A percentile compares a stretch with the other conserved stretches of the same genome.
phyloP scores from a whole-genome alignment of 169 alveolate genomes.

The Plasmodium gonderi region DNA sequence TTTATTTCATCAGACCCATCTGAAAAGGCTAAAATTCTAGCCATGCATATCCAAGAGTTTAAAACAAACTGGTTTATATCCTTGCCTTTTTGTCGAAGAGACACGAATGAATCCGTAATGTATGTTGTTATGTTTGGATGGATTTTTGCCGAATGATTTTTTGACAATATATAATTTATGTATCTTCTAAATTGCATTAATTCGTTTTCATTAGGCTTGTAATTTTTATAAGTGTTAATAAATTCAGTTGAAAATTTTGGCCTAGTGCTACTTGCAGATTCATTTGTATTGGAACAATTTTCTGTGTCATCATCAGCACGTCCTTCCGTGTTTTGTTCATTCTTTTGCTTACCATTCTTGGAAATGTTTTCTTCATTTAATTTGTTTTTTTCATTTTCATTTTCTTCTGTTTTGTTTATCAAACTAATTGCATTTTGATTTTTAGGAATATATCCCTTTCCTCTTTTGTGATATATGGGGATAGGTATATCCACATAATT shows the following conservation, averaged over 20 bases:
- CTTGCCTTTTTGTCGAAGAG: conserved; percentile 49
- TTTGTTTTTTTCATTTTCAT: not conserved
- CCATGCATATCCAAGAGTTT: conserved; percentile 71
- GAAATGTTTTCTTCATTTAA: not conserved
- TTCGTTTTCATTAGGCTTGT: conserved; percentile 50
- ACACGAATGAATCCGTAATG: conserved; percentile 60
- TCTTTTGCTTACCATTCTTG: not conserved
- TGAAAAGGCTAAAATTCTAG: conserved; percentile 72
- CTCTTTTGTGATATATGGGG: conserved; percentile 18
- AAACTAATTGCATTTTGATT: not conserved
- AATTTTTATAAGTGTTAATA: conserved; percentile 25
- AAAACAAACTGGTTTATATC: conserved; percentile 62
- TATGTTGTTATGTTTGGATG: conserved; percentile 26
- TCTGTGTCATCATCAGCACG: not conserved
- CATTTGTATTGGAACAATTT: not conserved
- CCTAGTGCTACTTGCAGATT: not conserved
- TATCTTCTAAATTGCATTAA: conserved; percentile 75
- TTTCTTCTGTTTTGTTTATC: not conserved
- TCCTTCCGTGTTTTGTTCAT: not conserved
- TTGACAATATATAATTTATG: conserved; percentile 67
- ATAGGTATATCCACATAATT: conserved; percentile 53
- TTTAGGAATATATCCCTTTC: not conserved
- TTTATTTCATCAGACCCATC: conserved; percentile 57
- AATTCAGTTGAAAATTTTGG: conserved; percentile 26
- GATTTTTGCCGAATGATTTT: conserved; percentile 66